Evolutionary conservation across 1,139 yeast genomes (phyloP), one percentile per base, ranked within the genome.

Genomic region (Kodamaea suecica): DNA sequence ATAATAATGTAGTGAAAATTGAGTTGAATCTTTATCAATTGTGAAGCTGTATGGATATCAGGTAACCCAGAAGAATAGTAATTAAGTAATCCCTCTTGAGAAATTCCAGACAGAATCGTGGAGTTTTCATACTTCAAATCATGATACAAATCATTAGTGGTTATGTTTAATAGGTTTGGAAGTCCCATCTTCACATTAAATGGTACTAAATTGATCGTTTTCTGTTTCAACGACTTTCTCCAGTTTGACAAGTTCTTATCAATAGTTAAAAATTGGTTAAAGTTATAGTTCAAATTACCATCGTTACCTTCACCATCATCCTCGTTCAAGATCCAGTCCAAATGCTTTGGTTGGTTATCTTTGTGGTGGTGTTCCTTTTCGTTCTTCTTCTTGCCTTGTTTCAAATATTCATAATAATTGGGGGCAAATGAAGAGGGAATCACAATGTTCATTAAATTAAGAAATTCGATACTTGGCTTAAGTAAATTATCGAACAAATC

Each of bases 281-380:
- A 69, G 43, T 70, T 70, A 45, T 70, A 70, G 42, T 70, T 70
- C 46, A 70, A 61, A 41, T 70, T 70, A 11, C 76, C 76, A 47
- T 70, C 76, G 42, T 69, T 70, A 10, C 75, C 75, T 48, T 70
- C 76, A 17, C 75, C 75, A 45, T 68, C 76, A 41, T 68, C 73
- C 41, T 70, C 73, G 42, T 68, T 69, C 26, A 69, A 53, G 19
- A 70, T 67, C 73, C 75, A 68, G 40, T 70, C 75, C 21, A 70
- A 48, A 35, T 58, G 66, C 31, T 57, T 59, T 21, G 50, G 59
- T 48, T 37, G 45, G n/a, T 35, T 37, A 23, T 50, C 45, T 32
- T 55, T 53, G 12, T 46, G 47, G 12, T 46, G 47, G 10, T 54
- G 53, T 19, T 48, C 48, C 13, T 37, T 42, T 36, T 39, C 49